phyloP scores from a whole-genome alignment of 2,329 filamentous ascomycete genomes.

The Rutstroemia sp. region DNA sequence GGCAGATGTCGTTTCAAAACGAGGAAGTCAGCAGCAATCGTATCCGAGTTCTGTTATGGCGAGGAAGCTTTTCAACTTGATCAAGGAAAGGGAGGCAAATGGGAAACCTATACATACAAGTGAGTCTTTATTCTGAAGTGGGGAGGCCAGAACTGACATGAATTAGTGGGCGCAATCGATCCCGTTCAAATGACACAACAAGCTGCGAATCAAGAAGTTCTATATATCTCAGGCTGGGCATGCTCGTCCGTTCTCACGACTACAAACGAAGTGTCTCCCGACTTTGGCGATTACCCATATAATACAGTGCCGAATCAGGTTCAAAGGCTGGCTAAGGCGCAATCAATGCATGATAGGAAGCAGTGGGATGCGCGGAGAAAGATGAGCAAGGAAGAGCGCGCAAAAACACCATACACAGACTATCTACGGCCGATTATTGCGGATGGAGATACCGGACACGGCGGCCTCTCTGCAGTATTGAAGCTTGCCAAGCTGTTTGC shows the following conservation, averaged over 20 bases:
- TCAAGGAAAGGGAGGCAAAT: slow-evolving; percentile 68
- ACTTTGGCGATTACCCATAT: slow-evolving; percentile 98
- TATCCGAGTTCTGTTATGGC: slow-evolving; percentile 96
- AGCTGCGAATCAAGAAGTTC: slow-evolving; percentile 87
- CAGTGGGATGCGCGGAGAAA: slow-evolving; percentile 83
- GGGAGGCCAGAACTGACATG: slow-evolving; percentile 11
- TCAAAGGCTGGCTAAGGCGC: slow-evolving; percentile 89
- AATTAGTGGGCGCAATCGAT: slow-evolving; percentile 87
- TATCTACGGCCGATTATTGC: slow-evolving; percentile 93
- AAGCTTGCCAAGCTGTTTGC: slow-evolving; percentile 97
- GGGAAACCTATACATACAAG: slow-evolving; percentile 91
- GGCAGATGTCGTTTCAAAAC: slow-evolving; percentile 86
- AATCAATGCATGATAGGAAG: slow-evolving; percentile 93
- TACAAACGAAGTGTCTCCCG: slow-evolving; percentile 94
- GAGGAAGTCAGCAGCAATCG: slow-evolving; percentile 76
- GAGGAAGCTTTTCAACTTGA: slow-evolving; percentile 83
- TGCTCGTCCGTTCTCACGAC: slow-evolving; percentile 88
- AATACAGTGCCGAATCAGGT: slow-evolving; percentile 99
- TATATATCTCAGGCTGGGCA: slow-evolving; percentile 96
- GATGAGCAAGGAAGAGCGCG: slow-evolving; percentile 65
- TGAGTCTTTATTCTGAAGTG: slow-evolving; percentile 35
- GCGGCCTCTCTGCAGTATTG: slow-evolving; percentile 83
- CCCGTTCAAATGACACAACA: slow-evolving; percentile 99
- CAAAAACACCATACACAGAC: slow-evolving; percentile 74
- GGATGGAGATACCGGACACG: slow-evolving; percentile 93